Conservation (phyloP, 352 stramenopile genomes). For the Pythium chondricola region DNA sequence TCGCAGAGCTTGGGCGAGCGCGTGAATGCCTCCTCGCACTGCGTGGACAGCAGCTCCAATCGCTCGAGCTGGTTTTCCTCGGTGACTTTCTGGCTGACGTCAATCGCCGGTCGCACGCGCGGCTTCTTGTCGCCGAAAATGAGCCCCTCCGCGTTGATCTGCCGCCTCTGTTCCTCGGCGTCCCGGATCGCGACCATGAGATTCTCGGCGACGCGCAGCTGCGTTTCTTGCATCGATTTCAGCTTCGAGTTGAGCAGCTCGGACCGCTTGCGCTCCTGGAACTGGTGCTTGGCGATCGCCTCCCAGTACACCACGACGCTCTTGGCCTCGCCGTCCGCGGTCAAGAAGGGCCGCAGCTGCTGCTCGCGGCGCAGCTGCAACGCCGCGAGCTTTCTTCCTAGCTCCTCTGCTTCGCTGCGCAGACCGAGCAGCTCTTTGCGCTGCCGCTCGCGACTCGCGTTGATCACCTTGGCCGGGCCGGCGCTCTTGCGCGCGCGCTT, state of each 20-base stretch:
- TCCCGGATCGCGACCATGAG: constrained; percentile 1
- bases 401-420: constrained; percentile 9
- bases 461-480: no score
- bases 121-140: background rate
- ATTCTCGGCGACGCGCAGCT: constrained; percentile 7
- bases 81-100: constrained; percentile 4
- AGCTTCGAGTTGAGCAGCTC: constrained; percentile 12
- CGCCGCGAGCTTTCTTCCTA: constrained; percentile 12
- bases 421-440: constrained; percentile 18
- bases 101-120: constrained; percentile 3
- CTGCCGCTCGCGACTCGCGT: constrained; percentile 13
- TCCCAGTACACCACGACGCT: constrained; percentile 10
- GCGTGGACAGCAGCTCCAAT: background rate
- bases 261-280: constrained; percentile 3
- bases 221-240: constrained; percentile 1
- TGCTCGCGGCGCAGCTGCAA: constrained; percentile 10
- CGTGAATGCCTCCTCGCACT: constrained; percentile 6
- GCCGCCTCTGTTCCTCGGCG: constrained; percentile 2
- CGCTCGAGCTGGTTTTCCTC: constrained; percentile 14
- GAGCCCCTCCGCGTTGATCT: background rate
- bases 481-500: no score
- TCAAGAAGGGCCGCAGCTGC: background rate
- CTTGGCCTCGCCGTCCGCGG: background rate
- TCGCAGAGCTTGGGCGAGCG: background rate
- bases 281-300: constrained; percentile 10